phyloP scores from a whole-genome alignment of 2,329 filamentous ascomycete genomes.

The Cryoendolithus antarcticus region DNA sequence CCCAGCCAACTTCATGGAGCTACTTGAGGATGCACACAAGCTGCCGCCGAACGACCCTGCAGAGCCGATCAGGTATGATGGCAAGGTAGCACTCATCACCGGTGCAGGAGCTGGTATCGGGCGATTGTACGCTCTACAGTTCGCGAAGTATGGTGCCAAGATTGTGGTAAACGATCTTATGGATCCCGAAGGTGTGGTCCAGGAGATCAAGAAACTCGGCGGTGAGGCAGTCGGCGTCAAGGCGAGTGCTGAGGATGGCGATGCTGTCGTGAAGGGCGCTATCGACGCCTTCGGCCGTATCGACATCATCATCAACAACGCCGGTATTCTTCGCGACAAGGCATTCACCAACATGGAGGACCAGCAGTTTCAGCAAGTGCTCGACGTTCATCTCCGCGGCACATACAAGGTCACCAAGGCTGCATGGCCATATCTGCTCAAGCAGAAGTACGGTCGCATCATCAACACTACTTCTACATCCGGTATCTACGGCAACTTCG shows the following conservation, averaged over 20 bases:
- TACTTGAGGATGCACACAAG: constrained; percentile 75
- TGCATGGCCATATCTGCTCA: constrained; percentile 92
- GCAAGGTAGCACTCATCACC: constrained; percentile 75
- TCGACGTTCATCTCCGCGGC: constrained; percentile 84
- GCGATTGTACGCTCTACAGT: constrained; percentile 76
- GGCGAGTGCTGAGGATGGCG: constrained; percentile 85
- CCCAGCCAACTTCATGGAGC: constrained; percentile 72
- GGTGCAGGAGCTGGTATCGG: constrained; percentile 85
- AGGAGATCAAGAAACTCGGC: constrained; percentile 81
- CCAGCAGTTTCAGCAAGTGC: constrained; percentile 77
- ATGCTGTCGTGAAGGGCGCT: constrained; percentile 78
- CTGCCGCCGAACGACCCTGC: constrained; percentile 59
- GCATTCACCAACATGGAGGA: constrained; percentile 97
- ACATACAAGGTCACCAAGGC: constrained; percentile 97
- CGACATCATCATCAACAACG: constrained; percentile 95
- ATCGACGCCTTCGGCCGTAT: constrained; percentile 89
- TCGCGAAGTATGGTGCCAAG: constrained; percentile 70
- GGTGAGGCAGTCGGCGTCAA: constrained; percentile 88
- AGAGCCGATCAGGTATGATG: constrained; percentile 67
- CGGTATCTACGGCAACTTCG: constrained; percentile 98
- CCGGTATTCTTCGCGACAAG: constrained; percentile 94
- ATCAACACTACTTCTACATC: constrained; percentile 95
- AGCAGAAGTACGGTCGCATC: constrained; percentile 96
- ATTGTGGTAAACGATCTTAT: constrained; percentile 94
- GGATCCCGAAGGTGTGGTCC: constrained; percentile 79